Evolutionary conservation across 345 rosid species (phyloP).

Genomic region (Arabis alpina): DNA sequence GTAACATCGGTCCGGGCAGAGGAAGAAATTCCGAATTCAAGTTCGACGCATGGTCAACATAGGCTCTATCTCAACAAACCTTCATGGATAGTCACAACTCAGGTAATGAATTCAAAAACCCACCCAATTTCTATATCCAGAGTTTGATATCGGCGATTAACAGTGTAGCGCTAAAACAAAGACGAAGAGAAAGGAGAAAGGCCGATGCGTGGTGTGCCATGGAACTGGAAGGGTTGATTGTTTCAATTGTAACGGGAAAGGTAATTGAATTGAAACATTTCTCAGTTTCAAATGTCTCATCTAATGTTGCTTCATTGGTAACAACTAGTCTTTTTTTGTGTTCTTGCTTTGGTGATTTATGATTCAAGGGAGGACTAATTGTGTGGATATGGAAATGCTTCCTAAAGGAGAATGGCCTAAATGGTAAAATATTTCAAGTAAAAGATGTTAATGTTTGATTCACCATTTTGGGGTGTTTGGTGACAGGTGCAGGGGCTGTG

Average conservation of each 20-base stretch:
- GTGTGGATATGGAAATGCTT: slow-evolving; percentile 59
- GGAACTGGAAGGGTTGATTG: slow-evolving; percentile 76
- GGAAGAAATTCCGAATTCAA: slow-evolving; percentile 27
- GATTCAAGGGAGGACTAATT: slow-evolving; percentile 65
- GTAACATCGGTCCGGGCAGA: slow-evolving; percentile 26
- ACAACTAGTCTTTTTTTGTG: not conserved
- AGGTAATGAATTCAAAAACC: slow-evolving; percentile 47
- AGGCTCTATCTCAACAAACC: slow-evolving; percentile 59
- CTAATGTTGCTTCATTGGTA: not conserved
- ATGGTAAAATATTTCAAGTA: slow-evolving; percentile 53
- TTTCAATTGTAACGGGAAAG: slow-evolving; percentile 66
- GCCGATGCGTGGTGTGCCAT: slow-evolving; percentile 64
- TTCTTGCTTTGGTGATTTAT: slow-evolving; percentile 1
- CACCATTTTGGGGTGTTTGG: slow-evolving; percentile 1
- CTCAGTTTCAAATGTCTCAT: not conserved
- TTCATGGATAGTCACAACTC: slow-evolving; percentile 74
- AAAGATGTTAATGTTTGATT: no score
- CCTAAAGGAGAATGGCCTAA: slow-evolving; percentile 85
- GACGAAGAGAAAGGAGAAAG: slow-evolving; percentile 53
- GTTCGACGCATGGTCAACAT: not conserved
- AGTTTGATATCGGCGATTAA: not conserved
- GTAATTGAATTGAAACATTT: slow-evolving; percentile 33
- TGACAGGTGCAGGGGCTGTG: slow-evolving; percentile 71
- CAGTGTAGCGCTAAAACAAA: slow-evolving; percentile 61
- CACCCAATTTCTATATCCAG: not conserved